Evolutionary conservation across 208 protist genomes (phyloP).

Genomic region (Trypanosoma theileri): DNA sequence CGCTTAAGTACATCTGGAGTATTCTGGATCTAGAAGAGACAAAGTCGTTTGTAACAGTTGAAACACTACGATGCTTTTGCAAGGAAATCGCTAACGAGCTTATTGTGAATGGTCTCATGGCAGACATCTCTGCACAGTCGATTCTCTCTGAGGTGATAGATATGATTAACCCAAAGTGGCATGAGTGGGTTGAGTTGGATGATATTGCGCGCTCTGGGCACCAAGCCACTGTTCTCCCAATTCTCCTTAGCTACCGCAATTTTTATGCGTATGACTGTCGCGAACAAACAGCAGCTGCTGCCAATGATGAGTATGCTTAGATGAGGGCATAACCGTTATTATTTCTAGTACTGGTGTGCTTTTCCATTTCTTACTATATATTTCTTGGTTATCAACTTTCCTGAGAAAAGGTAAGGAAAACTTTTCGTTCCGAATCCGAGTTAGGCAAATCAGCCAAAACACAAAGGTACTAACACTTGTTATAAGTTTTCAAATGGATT

Average conservation of each 20-base stretch:
- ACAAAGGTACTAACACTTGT: no score
- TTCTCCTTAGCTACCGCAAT: constrained; percentile 82
- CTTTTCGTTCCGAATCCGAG: no score
- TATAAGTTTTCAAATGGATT: no score
- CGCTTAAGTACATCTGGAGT: constrained; percentile 87
- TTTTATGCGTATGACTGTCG: constrained; percentile 91
- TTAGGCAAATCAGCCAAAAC: no score
- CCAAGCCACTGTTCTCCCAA: constrained; percentile 78
- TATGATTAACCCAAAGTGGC: constrained; percentile 90
- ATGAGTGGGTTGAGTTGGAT: constrained; percentile 77
- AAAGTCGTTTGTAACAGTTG: constrained; percentile 55
- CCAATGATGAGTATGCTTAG: constrained; percentile 73
- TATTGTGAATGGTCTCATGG: constrained; percentile 70
- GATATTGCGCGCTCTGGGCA: constrained; percentile 81
- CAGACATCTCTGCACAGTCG: constrained; percentile 74
- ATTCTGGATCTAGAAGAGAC: constrained; percentile 81
- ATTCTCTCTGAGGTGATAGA: constrained; percentile 88
- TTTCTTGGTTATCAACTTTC: no score
- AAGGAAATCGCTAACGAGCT: constrained; percentile 82
- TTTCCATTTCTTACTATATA: not conserved
- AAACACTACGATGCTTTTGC: constrained; percentile 79
- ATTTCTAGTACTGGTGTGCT: constrained; percentile 5
- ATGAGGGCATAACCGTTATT: constrained; percentile 8
- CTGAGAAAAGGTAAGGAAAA: no score
- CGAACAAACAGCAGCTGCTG: constrained; percentile 78